phyloP scores from a whole-genome alignment of 2,329 filamentous ascomycete species.

The Lachnellula arida region DNA sequence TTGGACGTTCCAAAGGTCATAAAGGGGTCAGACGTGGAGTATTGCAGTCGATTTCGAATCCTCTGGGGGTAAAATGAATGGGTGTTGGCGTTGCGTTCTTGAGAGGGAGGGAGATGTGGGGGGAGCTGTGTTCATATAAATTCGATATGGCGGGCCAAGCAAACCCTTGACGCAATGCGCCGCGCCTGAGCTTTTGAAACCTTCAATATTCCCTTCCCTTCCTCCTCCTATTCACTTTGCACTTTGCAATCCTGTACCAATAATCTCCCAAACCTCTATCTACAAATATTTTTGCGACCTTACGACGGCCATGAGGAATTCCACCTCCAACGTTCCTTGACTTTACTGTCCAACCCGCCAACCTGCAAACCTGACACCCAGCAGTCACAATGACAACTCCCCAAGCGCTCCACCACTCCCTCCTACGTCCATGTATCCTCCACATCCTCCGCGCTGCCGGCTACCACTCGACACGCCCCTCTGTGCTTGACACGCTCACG shows the following conservation, averaged over 20 bases:
- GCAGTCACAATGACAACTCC: constrained; percentile 36
- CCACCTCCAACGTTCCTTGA: constrained; percentile 16
- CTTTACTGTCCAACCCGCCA: constrained; percentile 9
- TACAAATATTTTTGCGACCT: background rate
- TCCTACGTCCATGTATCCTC: constrained; percentile 80
- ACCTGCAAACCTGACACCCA: background rate
- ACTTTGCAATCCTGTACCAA: background rate
- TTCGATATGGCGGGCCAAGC: background rate
- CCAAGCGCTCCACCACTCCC: constrained; percentile 61
- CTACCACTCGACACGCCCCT: constrained; percentile 76
- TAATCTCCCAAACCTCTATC: background rate
- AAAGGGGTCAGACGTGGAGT: background rate
- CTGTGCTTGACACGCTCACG: constrained; percentile 81
- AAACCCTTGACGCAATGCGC: background rate
- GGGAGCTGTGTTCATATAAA: background rate
- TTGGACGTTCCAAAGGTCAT: background rate
- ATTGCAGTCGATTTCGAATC: background rate
- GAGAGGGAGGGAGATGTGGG: background rate
- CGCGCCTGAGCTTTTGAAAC: background rate
- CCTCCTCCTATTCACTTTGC: background rate
- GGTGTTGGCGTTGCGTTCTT: background rate
- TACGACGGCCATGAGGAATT: constrained; percentile 22
- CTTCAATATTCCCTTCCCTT: background rate
- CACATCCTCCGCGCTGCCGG: constrained; percentile 89
- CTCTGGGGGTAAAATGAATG: background rate